These are phyloP conservation scores for Echium plantagineum DNA, from an alignment of 257 asterid species.

Conservation along the genomic window DNA sequence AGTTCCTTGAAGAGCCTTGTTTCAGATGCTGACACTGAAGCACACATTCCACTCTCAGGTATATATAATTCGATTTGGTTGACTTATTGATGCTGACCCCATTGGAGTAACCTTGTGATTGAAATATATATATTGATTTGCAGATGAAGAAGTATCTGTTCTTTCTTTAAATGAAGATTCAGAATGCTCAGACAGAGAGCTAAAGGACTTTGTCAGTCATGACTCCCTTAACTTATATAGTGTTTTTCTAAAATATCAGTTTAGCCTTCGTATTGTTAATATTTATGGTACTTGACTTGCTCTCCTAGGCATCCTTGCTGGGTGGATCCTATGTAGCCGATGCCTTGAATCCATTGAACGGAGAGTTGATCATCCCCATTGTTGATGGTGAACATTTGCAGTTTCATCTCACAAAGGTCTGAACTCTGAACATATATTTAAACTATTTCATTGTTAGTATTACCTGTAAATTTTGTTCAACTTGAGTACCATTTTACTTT, in stretches of 20 bases:
- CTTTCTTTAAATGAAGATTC: constrained; percentile 48
- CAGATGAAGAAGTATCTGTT: constrained; percentile 49
- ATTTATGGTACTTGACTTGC: constrained; percentile 10
- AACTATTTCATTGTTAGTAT: not conserved
- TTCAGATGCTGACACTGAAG: constrained; percentile 34
- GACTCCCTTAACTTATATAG: constrained; percentile 5
- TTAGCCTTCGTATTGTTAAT: constrained; percentile 3
- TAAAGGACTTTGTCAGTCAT: constrained; percentile 58
- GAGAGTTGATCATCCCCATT: constrained; percentile 55
- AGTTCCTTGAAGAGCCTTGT: constrained; percentile 45
- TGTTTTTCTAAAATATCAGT: not conserved
- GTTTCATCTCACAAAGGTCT: constrained; percentile 76
- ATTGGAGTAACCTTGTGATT: constrained; percentile 8
- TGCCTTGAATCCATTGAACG: constrained; percentile 36
- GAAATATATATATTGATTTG: constrained; percentile 16
- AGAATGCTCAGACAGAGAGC: constrained; percentile 62
- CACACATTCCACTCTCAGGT: constrained; percentile 72
- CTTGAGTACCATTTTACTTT: not conserved
- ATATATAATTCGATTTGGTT: constrained; percentile 16
- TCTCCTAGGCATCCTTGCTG: constrained; percentile 65
- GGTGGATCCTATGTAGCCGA: constrained; percentile 76
- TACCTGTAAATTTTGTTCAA: not conserved
- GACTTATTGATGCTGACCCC: constrained; percentile 8
- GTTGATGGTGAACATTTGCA: constrained; percentile 46
- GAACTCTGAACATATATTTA: constrained; percentile 8